Percentiles rank a stretch among this genome's conserved stretches.
Conservation (phyloP, 768 basidiomycete species). For the Exsudoporus frostii region DNA sequence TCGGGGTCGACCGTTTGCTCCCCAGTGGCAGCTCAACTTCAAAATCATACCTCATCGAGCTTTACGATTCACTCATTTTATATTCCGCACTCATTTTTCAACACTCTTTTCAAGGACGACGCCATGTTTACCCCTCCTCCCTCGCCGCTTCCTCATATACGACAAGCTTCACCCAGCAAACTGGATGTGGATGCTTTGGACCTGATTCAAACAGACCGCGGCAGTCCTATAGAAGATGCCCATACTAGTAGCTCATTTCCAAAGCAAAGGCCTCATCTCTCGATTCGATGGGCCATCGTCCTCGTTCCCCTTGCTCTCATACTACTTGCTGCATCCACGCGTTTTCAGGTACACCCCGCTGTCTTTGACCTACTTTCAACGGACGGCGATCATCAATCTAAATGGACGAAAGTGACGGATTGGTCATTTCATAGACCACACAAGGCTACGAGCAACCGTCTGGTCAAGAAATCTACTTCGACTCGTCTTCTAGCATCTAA, state of each 20-base stretch:
- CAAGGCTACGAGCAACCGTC: slow-evolving; percentile 11
- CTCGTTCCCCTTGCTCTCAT: slow-evolving; percentile 55
- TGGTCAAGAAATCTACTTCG: slow-evolving; percentile 9
- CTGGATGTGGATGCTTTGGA: background rate
- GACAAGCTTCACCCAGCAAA: slow-evolving; percentile 4
- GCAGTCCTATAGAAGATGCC: slow-evolving; percentile 1
- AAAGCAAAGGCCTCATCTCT: slow-evolving; percentile 39
- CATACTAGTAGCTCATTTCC: slow-evolving; percentile 6
- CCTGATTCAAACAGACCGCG: slow-evolving; percentile 1
- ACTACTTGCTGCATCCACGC: slow-evolving; percentile 50
- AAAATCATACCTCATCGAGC: background rate
- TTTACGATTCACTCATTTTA: slow-evolving; percentile 8
- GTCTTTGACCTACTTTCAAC: slow-evolving; percentile 41
- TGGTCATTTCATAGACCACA: slow-evolving; percentile 47
- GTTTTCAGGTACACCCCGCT: slow-evolving; percentile 47
- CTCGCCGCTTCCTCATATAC: slow-evolving; percentile 34
- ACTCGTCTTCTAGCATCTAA: background rate
- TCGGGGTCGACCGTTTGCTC: slow-evolving; percentile 1
- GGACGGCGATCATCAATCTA: slow-evolving; percentile 25
- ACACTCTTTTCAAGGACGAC: slow-evolving; percentile 20
- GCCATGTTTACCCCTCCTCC: slow-evolving; percentile 43
- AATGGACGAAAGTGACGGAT: slow-evolving; percentile 27
- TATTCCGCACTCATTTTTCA: slow-evolving; percentile 29
- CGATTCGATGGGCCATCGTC: slow-evolving; percentile 47
- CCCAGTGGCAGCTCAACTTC: background rate